Conservation (phyloP, 805 yeast genomes). For the Danielia reshetovae region DNA sequence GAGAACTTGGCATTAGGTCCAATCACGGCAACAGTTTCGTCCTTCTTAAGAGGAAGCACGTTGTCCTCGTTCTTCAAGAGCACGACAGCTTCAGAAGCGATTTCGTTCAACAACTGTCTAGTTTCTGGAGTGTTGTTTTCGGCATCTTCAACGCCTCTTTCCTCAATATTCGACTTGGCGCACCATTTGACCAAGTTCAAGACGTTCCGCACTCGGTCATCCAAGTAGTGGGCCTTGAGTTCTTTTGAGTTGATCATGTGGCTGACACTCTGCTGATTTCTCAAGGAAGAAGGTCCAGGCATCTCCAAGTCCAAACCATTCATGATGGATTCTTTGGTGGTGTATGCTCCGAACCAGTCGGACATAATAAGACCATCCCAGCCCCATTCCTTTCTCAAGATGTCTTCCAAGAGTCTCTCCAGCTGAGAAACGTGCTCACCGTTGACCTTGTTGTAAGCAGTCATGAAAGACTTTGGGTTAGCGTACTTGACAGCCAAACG, state of each 20-base stretch:
- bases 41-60: slow-evolving; percentile 44
- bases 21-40: slow-evolving; percentile 45
- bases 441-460: slow-evolving; percentile 29
- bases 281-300: slow-evolving; percentile 30
- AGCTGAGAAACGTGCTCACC: slow-evolving; percentile 28
- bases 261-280: slow-evolving; percentile 14
- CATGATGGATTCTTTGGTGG: slow-evolving; percentile 23
- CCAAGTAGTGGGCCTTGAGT: slow-evolving; percentile 21
- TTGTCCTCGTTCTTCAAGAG: slow-evolving; percentile 50
- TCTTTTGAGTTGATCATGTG: slow-evolving; percentile 26
- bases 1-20: slow-evolving; percentile 57
- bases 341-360: slow-evolving; percentile 32
- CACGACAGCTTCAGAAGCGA: slow-evolving; percentile 47
- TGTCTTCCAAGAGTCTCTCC: slow-evolving; percentile 19
- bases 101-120: slow-evolving; percentile 14
- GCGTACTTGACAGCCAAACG: slow-evolving; percentile 28
- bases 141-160: slow-evolving; percentile 19
- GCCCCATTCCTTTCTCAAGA: slow-evolving; percentile 27
- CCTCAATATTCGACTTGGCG: slow-evolving; percentile 17
- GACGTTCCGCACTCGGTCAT: slow-evolving; percentile 25
- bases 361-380: slow-evolving; percentile 33
- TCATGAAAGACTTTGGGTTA: slow-evolving; percentile 29
- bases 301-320: slow-evolving; percentile 32
- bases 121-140: slow-evolving; percentile 25
- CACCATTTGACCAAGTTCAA: slow-evolving; percentile 25